Evolutionary conservation across 805 yeast genomes (phyloP).

Genomic region (Diddensiella transvaalensis): DNA sequence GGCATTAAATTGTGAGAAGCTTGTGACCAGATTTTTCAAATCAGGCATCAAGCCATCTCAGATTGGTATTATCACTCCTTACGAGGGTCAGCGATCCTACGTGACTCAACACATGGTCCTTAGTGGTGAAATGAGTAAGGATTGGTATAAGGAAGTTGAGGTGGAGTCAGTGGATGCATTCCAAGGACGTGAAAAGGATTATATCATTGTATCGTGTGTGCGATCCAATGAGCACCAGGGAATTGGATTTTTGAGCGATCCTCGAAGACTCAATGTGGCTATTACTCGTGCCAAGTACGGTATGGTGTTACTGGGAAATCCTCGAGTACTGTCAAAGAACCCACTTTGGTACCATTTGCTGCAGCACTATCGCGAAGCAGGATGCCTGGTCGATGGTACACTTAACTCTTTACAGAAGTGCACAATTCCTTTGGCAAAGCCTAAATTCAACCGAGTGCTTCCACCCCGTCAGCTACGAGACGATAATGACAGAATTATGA

Average conservation of each 20-base stretch:
- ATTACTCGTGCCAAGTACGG: constrained; percentile 86
- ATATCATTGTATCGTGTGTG: constrained; percentile 73
- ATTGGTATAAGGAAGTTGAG: constrained; percentile 67
- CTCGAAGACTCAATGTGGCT: constrained; percentile 85
- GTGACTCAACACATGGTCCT: constrained; percentile 71
- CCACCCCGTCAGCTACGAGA: background rate
- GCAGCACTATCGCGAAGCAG: constrained; percentile 74
- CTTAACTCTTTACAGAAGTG: constrained; percentile 74
- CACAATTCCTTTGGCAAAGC: constrained; percentile 26
- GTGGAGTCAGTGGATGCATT: constrained; percentile 95
- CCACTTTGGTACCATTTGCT: constrained; percentile 75
- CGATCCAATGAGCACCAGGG: constrained; percentile 70
- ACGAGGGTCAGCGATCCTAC: constrained; percentile 89
- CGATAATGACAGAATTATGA: background rate
- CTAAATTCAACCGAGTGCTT: constrained; percentile 11
- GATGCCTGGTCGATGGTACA: constrained; percentile 87
- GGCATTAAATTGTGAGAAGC: constrained; percentile 82
- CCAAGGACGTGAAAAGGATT: constrained; percentile 87
- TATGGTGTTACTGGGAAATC: constrained; percentile 76
- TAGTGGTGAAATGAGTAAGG: constrained; percentile 64
- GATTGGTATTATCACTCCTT: constrained; percentile 92
- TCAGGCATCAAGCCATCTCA: constrained; percentile 77
- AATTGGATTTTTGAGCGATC: constrained; percentile 82
- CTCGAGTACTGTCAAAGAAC: constrained; percentile 67
- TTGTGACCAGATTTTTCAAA: constrained; percentile 65